phyloP scores from a whole-genome alignment of 2,329 filamentous ascomycete genomes.

The Colletotrichum sp. region DNA sequence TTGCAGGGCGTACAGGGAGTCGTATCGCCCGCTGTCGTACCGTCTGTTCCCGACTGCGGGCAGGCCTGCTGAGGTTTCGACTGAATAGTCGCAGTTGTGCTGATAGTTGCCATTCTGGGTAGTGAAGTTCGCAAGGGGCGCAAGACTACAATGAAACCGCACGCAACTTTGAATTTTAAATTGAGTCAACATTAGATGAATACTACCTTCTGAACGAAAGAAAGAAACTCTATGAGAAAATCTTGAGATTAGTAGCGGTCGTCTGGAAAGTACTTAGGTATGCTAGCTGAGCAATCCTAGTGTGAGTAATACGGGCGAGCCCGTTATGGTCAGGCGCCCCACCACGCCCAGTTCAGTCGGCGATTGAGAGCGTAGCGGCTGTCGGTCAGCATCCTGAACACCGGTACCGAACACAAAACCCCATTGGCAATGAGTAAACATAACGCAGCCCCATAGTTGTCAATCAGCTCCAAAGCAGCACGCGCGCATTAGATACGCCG shows the following conservation, averaged over 20 bases:
- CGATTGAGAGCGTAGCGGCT: background rate
- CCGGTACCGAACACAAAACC: background rate
- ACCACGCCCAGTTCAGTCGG: background rate
- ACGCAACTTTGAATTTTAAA: background rate
- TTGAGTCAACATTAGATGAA: background rate
- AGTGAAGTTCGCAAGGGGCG: background rate
- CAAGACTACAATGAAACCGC: background rate
- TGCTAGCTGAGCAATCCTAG: background rate
- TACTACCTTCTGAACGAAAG: background rate
- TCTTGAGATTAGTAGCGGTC: background rate
- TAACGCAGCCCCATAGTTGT: background rate
- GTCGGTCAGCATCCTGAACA: background rate
- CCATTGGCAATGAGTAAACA: background rate
- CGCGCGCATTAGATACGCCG: background rate
- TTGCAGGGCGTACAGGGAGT: constrained; percentile 27
- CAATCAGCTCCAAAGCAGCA: background rate
- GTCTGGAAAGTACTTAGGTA: background rate
- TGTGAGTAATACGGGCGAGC: constrained; percentile 1
- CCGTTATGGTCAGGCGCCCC: background rate
- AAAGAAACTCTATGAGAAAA: background rate
- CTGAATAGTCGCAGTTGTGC: background rate
- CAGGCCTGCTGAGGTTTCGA: background rate
- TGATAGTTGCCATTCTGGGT: background rate
- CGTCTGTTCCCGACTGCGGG: background rate
- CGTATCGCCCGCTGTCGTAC: background rate